A percentile compares a stretch with the other conserved stretches of the same genome.
These are phyloP conservation scores for Dionaea muscipula DNA, from an alignment of 179 eudicot genomes.

Conservation along the genomic window DNA sequence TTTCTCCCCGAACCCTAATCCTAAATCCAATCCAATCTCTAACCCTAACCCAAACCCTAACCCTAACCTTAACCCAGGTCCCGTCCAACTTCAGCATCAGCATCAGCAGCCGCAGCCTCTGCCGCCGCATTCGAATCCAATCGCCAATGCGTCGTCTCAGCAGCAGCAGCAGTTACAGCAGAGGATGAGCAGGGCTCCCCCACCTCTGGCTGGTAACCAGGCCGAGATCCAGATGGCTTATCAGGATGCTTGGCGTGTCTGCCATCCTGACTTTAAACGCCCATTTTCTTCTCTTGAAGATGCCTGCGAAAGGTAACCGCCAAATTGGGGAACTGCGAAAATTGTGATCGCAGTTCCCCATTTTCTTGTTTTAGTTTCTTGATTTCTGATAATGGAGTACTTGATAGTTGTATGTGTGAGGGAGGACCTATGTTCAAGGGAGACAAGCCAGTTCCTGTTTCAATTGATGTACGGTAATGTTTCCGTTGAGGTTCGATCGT, in stretches of 20 bases:
- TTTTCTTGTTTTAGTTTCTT: too few species aligned
- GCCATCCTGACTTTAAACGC: conserved; percentile 76
- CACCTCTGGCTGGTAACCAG: conserved; percentile 28
- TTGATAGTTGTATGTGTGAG: too few species aligned
- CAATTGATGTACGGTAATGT: too few species aligned
- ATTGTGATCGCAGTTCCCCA: neutral
- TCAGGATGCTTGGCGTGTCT: conserved; percentile 88
- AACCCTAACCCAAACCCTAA: conserved; percentile 14
- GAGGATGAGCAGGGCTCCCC: conserved; percentile 12
- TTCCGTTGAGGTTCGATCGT: too few species aligned
- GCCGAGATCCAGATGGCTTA: conserved; percentile 77
- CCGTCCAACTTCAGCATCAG: conserved; percentile 6
- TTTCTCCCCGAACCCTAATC: neutral
- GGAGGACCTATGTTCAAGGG: too few species aligned
- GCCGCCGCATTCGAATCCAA: conserved; percentile 15
- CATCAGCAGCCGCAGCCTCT: too few species aligned
- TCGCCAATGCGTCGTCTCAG: neutral
- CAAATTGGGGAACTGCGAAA: neutral
- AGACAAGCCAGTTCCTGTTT: too few species aligned
- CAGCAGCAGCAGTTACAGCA: conserved; percentile 25
- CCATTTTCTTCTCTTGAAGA: conserved; percentile 86
- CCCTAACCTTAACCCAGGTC: conserved; percentile 19
- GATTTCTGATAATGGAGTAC: too few species aligned
- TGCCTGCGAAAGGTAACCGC: conserved; percentile 70
- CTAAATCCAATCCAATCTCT: conserved; percentile 10